phyloP scores from a whole-genome alignment of 176 grass and related monocot genomes.

The Poa pratensis region DNA sequence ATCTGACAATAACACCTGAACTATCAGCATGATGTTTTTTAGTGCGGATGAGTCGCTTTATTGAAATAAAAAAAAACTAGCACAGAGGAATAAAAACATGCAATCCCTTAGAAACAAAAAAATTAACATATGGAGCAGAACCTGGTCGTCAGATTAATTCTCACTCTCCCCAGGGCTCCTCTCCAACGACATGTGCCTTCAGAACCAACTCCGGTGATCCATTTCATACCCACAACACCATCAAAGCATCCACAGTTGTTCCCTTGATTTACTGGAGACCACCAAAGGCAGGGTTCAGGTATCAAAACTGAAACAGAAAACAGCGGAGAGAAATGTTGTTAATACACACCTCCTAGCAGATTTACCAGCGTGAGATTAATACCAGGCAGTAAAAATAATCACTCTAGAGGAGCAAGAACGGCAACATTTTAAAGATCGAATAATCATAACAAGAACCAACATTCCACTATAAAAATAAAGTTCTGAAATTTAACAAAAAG shows the following conservation, averaged over 20 bases:
- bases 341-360: constrained; percentile 19
- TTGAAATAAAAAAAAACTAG: background rate
- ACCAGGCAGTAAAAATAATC: background rate
- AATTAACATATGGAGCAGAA: constrained; percentile 37
- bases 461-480: background rate
- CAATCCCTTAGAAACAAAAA: background rate
- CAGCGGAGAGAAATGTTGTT: background rate
- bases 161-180: no score
- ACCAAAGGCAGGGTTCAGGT: constrained; percentile 13
- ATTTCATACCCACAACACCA: constrained; percentile 43
- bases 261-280: constrained; percentile 8
- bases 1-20: constrained; percentile 39
- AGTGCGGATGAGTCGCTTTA: background rate
- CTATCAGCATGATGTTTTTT: constrained; percentile 26
- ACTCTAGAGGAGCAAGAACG: background rate
- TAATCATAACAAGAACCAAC: constrained; percentile 2
- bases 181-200: constrained; percentile 22
- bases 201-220: constrained; percentile 59
- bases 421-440: background rate
- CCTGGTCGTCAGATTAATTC: constrained; percentile 52
- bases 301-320: constrained; percentile 33
- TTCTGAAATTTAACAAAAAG: background rate
- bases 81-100: constrained; percentile 4
- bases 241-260: constrained; percentile 28
- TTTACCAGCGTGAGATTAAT: background rate